Base-by-base conservation (phyloP, 768 basidiomycete genomes). In the Russula compacta region DNA sequence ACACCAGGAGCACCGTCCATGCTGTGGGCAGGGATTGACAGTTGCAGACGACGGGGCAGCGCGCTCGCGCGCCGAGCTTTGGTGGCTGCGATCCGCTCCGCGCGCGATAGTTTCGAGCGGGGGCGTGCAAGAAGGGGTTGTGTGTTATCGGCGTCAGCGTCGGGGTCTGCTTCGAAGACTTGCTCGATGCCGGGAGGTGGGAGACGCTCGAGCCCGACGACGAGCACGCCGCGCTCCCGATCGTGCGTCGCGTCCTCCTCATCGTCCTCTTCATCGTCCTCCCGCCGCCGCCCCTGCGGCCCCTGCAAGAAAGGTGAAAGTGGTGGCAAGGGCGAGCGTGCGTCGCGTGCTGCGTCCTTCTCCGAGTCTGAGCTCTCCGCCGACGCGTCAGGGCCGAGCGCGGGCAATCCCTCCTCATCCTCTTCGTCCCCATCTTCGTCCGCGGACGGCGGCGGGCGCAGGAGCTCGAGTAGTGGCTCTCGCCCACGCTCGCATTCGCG, bases 401-500 rank as follows among this genome's bases (percentile, higher is more conserved):
- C 76, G 7, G 83, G 83, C n/a, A 83, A 70, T 47, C 79, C 76
- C 29, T 77, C 78, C 46, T 74, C 80, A 53, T 81, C 81, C 7
- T 73, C 79, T 12, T 69, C 70, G 19, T 79, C 78, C 17, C 75
- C 77, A 17, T 74, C 73, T 42, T 78, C 75, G 19, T 75, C 77
- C 2, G 75, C 77, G 0, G 74, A 76, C 5, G 73, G 71, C 5
- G 74, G 73, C 0, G 83, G 83, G n/a, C 76, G 69, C 4, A 89
- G 71, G 56, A 86, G 73, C 53, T 82, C 79, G 1, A 85, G 65
- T 36, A 92, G 74, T 17, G 80, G 79, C 43, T 83, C 85, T 17
- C 86, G 76, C 0, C 90, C 90, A 8, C 90, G 81, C 71, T 92
- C 90, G 68, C 89, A 92, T 67, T 92, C 91, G 7, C 89, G 75